Conservation (phyloP, 306 rosid genomes). For the Malus sieversii region DNA sequence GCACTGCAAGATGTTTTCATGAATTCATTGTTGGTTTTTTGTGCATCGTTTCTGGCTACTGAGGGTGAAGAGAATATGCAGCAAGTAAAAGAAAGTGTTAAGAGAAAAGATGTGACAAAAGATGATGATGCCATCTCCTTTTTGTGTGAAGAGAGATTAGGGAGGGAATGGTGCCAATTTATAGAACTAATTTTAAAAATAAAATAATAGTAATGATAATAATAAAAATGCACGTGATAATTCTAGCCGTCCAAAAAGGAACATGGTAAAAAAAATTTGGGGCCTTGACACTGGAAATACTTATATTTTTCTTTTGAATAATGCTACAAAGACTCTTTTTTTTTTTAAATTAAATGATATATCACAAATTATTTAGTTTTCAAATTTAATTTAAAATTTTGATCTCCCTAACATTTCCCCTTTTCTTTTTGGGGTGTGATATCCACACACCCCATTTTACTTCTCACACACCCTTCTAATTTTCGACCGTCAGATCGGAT, state of each 20-base stretch:
- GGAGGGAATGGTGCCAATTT: slow-evolving; percentile 12
- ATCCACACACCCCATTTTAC: too few species aligned
- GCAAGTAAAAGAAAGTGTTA: neutral
- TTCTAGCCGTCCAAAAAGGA: neutral
- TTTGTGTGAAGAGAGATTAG: slow-evolving; percentile 6
- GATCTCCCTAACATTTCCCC: too few species aligned
- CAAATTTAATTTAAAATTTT: too few species aligned
- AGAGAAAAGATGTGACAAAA: slow-evolving; percentile 16
- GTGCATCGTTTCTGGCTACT: slow-evolving; percentile 10
- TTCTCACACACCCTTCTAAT: too few species aligned
- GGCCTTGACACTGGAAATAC: neutral
- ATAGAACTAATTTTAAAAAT: neutral
- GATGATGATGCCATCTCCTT: neutral
- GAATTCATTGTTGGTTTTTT: slow-evolving; percentile 36
- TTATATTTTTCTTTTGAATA: neutral
- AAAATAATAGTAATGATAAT: neutral
- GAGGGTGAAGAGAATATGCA: neutral
- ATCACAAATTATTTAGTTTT: too few species aligned
- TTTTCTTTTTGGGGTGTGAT: too few species aligned
- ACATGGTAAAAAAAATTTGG: neutral
- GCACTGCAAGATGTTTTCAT: slow-evolving; percentile 53
- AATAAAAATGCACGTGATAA: too few species aligned
- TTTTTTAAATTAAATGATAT: too few species aligned
- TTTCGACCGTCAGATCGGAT: too few species aligned
- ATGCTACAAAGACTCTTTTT: too few species aligned